Evolutionary conservation across 1,139 yeast species (phyloP).

Genomic region (Lodderomyces metapsilosis): DNA sequence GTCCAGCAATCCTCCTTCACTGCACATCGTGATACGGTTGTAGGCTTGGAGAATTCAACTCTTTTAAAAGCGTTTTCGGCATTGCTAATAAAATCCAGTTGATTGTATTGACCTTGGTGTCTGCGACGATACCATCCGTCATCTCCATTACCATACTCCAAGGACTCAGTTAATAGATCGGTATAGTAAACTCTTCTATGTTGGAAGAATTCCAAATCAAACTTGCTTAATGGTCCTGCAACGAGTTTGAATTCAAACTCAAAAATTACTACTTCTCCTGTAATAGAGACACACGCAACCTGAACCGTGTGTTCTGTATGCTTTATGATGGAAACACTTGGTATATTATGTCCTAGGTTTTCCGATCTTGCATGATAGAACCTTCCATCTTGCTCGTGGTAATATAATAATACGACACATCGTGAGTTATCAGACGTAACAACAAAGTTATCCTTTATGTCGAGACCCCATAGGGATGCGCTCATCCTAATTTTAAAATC

Average conservation of each 20-base stretch:
- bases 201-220: slow-evolving; percentile 18
- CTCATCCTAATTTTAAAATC: slow-evolving; percentile 36
- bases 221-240: slow-evolving; percentile 29
- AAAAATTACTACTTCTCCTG: slow-evolving; percentile 47
- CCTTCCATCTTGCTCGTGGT: slow-evolving; percentile 23
- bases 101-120: not conserved
- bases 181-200: slow-evolving; percentile 22
- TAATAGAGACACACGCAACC: slow-evolving; percentile 45
- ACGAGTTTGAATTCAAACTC: slow-evolving; percentile 27
- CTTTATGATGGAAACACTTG: slow-evolving; percentile 41
- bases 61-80: slow-evolving; percentile 20
- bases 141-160: slow-evolving; percentile 19
- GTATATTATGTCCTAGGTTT: slow-evolving; percentile 56
- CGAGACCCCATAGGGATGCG: slow-evolving; percentile 69
- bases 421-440: slow-evolving; percentile 61
- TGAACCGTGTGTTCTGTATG: slow-evolving; percentile 13
- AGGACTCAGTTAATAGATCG: slow-evolving; percentile 29
- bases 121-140: slow-evolving; percentile 7
- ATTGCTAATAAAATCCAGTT: not conserved
- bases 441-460: slow-evolving; percentile 36
- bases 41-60: slow-evolving; percentile 24
- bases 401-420: slow-evolving; percentile 41
- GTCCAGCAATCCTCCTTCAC: slow-evolving; percentile 61
- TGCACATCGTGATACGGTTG: slow-evolving; percentile 27
- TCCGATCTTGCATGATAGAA: slow-evolving; percentile 40